Evolutionary conservation across 2,329 filamentous ascomycete species (phyloP).

Genomic region (Ceratocystis harringtonii): DNA sequence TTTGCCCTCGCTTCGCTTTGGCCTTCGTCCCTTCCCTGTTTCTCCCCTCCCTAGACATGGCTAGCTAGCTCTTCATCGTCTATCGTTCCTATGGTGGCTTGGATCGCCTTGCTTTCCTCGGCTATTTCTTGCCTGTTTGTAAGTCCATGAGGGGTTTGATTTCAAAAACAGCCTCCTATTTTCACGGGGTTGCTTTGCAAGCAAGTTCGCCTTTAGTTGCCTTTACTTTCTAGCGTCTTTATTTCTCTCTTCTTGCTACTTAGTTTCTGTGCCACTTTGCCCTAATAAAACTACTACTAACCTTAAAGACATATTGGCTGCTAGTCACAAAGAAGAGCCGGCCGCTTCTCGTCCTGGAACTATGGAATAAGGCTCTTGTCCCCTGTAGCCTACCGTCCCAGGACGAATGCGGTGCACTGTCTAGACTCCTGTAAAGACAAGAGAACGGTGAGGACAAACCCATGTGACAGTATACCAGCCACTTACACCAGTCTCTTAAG

Average conservation of each 20-base stretch:
- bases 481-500: no score
- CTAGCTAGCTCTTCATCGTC: background rate
- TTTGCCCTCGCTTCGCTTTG: no score
- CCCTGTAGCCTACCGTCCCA: no score
- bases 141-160: background rate
- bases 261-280: background rate
- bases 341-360: no score
- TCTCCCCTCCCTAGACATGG: background rate
- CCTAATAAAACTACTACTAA: background rate
- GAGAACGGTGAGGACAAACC: no score
- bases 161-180: background rate
- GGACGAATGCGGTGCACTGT: no score
- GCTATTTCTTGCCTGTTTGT: background rate
- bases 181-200: background rate
- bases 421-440: no score
- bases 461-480: no score
- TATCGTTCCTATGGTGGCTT: background rate
- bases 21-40: background rate
- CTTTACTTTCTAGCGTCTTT: background rate
- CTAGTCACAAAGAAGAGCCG: no score
- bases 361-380: no score
- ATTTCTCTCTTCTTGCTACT: background rate
- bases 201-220: background rate
- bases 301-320: no score
- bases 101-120: background rate